A percentile compares a stretch with the other conserved stretches of the same genome.
Conservation (phyloP, 2,329 filamentous ascomycete genomes). For the Pseudogymnoascus sp. region DNA sequence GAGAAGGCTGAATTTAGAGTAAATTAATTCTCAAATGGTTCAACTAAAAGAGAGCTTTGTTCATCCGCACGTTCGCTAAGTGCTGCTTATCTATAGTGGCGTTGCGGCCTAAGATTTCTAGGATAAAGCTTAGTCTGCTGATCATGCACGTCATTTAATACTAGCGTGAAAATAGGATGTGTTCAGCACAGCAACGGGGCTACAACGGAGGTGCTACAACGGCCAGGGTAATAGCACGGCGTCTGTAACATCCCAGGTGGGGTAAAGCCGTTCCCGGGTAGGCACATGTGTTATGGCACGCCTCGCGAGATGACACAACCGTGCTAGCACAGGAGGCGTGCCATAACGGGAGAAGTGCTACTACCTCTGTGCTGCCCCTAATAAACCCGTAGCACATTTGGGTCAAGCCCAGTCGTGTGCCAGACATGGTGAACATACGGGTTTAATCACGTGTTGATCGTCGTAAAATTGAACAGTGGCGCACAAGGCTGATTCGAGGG, state of each 20-base stretch:
- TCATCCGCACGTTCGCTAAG: neutral
- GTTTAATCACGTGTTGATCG: too few species aligned
- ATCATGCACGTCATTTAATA: neutral
- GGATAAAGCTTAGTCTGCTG: neutral
- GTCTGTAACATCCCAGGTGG: neutral
- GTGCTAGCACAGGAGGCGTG: neutral
- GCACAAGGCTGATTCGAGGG: too few species aligned
- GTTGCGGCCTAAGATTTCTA: neutral
- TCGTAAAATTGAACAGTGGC: too few species aligned
- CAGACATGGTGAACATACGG: neutral
- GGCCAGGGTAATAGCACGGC: neutral
- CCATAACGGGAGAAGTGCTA: neutral
- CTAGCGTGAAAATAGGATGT: neutral
- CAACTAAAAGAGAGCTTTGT: neutral
- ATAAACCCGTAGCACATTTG: neutral
- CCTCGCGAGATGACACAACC: neutral
- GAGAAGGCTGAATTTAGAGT: neutral
- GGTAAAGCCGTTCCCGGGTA: neutral
- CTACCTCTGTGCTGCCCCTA: neutral
- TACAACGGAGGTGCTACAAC: neutral
- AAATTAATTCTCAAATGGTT: neutral
- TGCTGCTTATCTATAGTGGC: neutral
- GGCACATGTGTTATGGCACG: neutral
- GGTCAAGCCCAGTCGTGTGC: slow-evolving; percentile 26
- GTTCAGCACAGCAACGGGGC: neutral